A percentile compares a stretch with the other conserved stretches of the same genome.
These are phyloP conservation scores for Penicillium herquei DNA, from an alignment of 495 filamentous ascomycete genomes.

Conservation along the genomic window DNA sequence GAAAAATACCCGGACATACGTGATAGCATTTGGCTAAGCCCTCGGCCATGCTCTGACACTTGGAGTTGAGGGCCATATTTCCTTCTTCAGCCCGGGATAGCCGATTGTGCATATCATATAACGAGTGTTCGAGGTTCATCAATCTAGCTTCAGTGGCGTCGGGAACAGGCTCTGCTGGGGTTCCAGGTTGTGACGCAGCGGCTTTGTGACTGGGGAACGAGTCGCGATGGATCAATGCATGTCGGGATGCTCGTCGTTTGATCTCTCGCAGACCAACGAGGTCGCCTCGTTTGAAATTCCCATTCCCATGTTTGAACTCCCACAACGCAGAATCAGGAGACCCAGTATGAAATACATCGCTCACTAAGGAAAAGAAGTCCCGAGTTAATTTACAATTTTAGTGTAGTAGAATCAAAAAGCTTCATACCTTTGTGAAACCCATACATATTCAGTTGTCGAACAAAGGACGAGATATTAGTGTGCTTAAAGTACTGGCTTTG, in stretches of 20 bases:
- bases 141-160: constrained; percentile 76
- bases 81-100: constrained; percentile 82
- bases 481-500: constrained; percentile 94
- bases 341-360: constrained; percentile 97
- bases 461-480: constrained; percentile 98
- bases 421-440: constrained; percentile 94
- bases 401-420: too few relatives aligned
- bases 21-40: constrained; percentile 75
- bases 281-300: constrained; percentile 95
- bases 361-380: constrained; percentile 58
- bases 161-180: constrained; percentile 77
- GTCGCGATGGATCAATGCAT: constrained; percentile 92
- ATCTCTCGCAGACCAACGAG: constrained; percentile 90
- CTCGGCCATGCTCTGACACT: constrained; percentile 79
- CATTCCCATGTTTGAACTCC: constrained; percentile 99
- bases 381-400: too few relatives aligned
- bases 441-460: constrained; percentile 98
- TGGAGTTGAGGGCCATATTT: constrained; percentile 71
- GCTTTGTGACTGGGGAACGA: constrained; percentile 81
- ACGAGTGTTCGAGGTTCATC: constrained; percentile 70
- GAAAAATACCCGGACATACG: constrained; percentile 38
- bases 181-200: constrained; percentile 72
- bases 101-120: constrained; percentile 76
- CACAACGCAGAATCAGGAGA: constrained; percentile 93
- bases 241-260: constrained; percentile 92